These are phyloP conservation scores for Vitis labrusca DNA, from an alignment of 164 flowering plant genomes.

Conservation along the genomic window DNA sequence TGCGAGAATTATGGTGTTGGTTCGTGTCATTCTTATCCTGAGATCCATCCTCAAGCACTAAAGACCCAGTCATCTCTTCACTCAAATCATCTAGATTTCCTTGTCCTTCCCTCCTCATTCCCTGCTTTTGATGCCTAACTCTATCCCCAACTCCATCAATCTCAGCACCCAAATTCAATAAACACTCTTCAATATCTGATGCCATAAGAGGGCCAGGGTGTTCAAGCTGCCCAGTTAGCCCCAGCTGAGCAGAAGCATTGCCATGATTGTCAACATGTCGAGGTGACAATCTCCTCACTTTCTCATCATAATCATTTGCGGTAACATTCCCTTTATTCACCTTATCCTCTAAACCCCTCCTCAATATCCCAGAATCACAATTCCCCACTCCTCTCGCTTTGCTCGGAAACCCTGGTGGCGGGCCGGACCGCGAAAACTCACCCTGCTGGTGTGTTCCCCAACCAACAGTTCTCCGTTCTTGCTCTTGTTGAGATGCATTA, in stretches of 20 bases:
- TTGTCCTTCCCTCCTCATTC: conserved; percentile 17
- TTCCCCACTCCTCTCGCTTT: conserved; percentile 31
- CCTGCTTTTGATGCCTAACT: conserved; percentile 4
- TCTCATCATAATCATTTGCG: conserved; percentile 15
- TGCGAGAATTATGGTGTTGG: conserved; percentile 31
- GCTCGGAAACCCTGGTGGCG: conserved; percentile 51
- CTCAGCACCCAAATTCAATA: conserved; percentile 28
- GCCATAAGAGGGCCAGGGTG: conserved; percentile 51
- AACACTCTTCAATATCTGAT: conserved; percentile 47
- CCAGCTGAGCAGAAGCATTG: conserved; percentile 6
- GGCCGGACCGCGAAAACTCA: conserved; percentile 14
- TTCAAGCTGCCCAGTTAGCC: conserved; percentile 52
- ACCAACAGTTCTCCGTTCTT: conserved; percentile 18
- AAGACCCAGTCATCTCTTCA: conserved; percentile 39
- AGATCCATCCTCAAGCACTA: conserved; percentile 43
- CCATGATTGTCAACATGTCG: conserved; percentile 1
- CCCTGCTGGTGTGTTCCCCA: conserved; percentile 20
- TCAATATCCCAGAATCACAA: conserved; percentile 18
- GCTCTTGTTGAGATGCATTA: conserved; percentile 4
- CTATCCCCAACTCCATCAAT: conserved; percentile 19
- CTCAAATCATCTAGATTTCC: conserved; percentile 40
- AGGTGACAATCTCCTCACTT: not conserved
- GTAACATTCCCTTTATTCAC: conserved; percentile 20
- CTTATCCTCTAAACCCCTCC: conserved; percentile 24
- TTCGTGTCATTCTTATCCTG: conserved; percentile 32